Percentiles rank a stretch among this genome's conserved stretches.
These are phyloP conservation scores for Cutaneotrichosporon dermatis DNA, from an alignment of 1,284 basidiomycete species.

Conservation along the genomic window DNA sequence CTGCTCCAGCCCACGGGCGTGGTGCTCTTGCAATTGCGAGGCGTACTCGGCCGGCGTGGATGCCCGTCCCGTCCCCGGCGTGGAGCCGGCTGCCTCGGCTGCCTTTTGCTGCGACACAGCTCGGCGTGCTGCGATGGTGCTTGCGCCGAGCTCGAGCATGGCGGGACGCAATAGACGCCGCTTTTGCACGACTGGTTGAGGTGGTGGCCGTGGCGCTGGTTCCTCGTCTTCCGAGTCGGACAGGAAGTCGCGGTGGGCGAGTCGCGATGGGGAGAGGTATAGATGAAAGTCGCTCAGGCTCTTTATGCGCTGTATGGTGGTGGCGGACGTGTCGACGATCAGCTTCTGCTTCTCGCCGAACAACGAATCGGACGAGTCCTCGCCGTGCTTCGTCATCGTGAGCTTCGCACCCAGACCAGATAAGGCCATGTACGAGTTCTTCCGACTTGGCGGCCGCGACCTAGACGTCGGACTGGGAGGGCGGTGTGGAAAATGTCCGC, in stretches of 20 bases:
- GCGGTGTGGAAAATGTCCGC: slow-evolving; percentile 47
- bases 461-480: slow-evolving; percentile 23
- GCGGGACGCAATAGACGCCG: slow-evolving; percentile 27
- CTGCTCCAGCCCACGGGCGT: slow-evolving; percentile 33
- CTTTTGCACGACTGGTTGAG: neutral
- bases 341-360: neutral
- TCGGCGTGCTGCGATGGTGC: slow-evolving; percentile 18
- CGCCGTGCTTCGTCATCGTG: slow-evolving; percentile 20
- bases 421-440: slow-evolving; percentile 3
- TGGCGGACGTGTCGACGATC: neutral
- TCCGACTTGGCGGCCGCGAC: neutral
- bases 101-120: slow-evolving; percentile 3
- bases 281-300: slow-evolving; percentile 46
- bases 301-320: slow-evolving; percentile 33
- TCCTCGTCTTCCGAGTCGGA: slow-evolving; percentile 37
- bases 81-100: neutral
- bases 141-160: slow-evolving; percentile 18
- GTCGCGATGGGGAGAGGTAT: slow-evolving; percentile 46
- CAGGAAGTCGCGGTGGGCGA: slow-evolving; percentile 40
- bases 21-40: slow-evolving; percentile 35
- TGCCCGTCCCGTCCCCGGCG: neutral
- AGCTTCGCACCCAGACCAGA: slow-evolving; percentile 8
- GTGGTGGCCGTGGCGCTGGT: neutral
- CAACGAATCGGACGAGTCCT: neutral
- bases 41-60: slow-evolving; percentile 30